Conservation (phyloP, 2,329 filamentous ascomycete species). For the Claviceps digitariae region DNA sequence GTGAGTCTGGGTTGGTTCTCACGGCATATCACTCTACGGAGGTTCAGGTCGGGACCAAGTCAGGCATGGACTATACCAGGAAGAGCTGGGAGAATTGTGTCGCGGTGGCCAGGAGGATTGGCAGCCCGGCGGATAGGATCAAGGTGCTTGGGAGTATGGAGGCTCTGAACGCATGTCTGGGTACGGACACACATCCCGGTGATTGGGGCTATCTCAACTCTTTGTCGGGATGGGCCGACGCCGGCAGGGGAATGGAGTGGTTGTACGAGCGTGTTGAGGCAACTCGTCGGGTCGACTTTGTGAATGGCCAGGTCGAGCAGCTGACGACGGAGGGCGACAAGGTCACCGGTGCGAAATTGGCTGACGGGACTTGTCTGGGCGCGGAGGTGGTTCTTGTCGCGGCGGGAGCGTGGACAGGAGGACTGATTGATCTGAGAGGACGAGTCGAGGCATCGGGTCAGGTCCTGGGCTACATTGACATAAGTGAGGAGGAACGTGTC, state of each 20-base stretch:
- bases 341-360: constrained; percentile 39
- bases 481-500: constrained; percentile 58
- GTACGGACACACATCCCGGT: constrained; percentile 39
- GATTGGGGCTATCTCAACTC: constrained; percentile 62
- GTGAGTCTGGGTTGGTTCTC: constrained; percentile 54
- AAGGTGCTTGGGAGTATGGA: constrained; percentile 29
- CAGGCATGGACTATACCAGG: constrained; percentile 43
- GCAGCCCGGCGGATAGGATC: constrained; percentile 25
- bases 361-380: constrained; percentile 22
- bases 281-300: constrained; percentile 41
- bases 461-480: constrained; percentile 60
- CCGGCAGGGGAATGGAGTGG: constrained; percentile 55
- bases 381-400: constrained; percentile 70
- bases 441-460: constrained; percentile 73
- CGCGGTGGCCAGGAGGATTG: constrained; percentile 28
- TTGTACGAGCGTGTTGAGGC: constrained; percentile 40
- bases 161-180: constrained; percentile 30
- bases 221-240: constrained; percentile 68
- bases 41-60: constrained; percentile 21
- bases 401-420: constrained; percentile 75
- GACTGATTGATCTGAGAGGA: constrained; percentile 64
- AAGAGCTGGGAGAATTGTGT: constrained; percentile 49
- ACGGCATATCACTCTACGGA: constrained; percentile 35
- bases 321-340: constrained; percentile 26
- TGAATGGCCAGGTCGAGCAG: constrained; percentile 33